Evolutionary conservation across 2,329 filamentous ascomycete genomes (phyloP).

Genomic region (Trichocomaceae sp.): DNA sequence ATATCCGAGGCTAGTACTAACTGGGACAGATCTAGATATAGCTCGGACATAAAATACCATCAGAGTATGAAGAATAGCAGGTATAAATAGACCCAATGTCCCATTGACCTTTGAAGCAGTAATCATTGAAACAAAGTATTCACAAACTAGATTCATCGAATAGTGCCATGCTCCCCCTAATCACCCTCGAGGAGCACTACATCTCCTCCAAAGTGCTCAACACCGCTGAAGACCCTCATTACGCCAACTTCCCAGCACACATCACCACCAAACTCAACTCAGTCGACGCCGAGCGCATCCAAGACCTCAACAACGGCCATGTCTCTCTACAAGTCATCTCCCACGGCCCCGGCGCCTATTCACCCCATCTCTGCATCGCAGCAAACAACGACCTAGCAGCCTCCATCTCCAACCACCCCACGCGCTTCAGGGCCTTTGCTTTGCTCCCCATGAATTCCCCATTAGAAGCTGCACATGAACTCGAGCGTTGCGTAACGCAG

Average conservation of each 20-base stretch:
- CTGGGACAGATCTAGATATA: not conserved
- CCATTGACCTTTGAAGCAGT: not conserved
- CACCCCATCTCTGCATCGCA: conserved; percentile 9
- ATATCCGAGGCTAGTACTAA: not conserved
- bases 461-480: conserved; percentile 29
- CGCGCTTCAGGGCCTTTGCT: conserved; percentile 40
- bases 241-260: conserved; percentile 13
- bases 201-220: conserved; percentile 13
- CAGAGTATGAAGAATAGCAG: not conserved
- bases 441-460: conserved; percentile 37
- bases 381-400: conserved; percentile 29
- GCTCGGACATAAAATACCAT: not conserved
- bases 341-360: conserved; percentile 15
- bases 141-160: not conserved
- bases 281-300: conserved; percentile 10
- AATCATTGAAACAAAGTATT: too few relatives aligned
- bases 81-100: not conserved
- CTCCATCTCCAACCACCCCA: conserved; percentile 26
- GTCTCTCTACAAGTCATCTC: conserved; percentile 15
- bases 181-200: conserved; percentile 20
- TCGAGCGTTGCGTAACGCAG: conserved; percentile 35
- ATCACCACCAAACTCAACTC: conserved; percentile 14
- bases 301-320: conserved; percentile 12
- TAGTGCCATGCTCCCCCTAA: conserved; percentile 15
- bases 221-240: conserved; percentile 12